Evolutionary conservation across 73 alveolate genomes (phyloP).

Genomic region (Vitrella brassicaformis): DNA sequence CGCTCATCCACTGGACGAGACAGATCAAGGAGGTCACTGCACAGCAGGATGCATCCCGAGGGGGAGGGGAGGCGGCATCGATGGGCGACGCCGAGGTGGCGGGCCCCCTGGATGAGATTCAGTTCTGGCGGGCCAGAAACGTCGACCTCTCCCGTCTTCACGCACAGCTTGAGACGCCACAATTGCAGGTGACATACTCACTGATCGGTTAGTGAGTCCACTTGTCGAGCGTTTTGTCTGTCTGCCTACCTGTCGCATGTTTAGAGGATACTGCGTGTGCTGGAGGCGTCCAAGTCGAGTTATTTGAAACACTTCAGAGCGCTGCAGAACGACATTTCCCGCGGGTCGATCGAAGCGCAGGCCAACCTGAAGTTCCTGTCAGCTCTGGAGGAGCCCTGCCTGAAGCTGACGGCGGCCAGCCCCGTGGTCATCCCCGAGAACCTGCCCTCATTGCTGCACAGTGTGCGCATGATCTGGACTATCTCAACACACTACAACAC

Average conservation of each 20-base stretch:
- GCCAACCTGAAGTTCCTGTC: background rate
- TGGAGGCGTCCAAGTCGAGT: background rate
- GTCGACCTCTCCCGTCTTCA: background rate
- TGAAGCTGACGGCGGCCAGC: background rate
- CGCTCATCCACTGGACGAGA: background rate
- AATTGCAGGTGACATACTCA: too few species aligned
- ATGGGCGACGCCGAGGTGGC: background rate
- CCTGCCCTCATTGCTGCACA: constrained; percentile 1
- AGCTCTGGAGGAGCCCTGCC: background rate
- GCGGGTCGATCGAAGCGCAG: background rate
- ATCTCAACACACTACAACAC: constrained; percentile 72
- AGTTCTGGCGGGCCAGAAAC: background rate
- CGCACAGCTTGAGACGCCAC: background rate
- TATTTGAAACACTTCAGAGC: background rate
- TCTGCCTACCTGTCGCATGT: too few species aligned
- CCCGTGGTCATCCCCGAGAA: background rate
- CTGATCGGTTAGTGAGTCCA: too few species aligned
- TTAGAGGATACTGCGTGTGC: background rate
- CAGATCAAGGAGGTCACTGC: background rate
- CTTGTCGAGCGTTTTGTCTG: too few species aligned
- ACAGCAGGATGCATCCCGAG: background rate
- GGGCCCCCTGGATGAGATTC: background rate
- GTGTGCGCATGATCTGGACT: constrained; percentile 75
- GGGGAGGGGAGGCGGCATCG: too few species aligned
- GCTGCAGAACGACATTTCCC: background rate